Conservation (phyloP, 257 asterid species). For the Solanum virginianum region DNA sequence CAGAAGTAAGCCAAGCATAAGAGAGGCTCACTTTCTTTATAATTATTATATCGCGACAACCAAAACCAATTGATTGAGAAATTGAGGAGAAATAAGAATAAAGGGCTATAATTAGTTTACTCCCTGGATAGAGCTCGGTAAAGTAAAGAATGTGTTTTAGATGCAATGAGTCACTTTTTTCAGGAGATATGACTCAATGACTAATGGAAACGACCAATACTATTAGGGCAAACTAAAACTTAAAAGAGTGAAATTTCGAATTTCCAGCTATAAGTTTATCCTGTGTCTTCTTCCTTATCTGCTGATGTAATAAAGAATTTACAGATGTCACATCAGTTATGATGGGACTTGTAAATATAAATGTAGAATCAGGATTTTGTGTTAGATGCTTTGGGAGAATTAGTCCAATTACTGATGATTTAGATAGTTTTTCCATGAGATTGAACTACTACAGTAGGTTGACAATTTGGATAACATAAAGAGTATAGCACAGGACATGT, state of each 20-base stretch:
- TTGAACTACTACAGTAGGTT: not conserved
- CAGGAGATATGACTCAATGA: not conserved
- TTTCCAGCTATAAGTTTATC: not conserved
- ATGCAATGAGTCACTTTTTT: not conserved
- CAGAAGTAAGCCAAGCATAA: not conserved
- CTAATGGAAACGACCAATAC: not conserved
- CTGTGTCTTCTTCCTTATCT: not conserved
- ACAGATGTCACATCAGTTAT: not conserved
- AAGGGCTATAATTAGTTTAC: not conserved
- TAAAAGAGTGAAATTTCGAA: not conserved
- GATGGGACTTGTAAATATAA: not conserved
- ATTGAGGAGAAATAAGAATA: not conserved
- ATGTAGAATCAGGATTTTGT: not conserved
- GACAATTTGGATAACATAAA: not conserved
- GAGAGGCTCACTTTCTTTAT: not conserved
- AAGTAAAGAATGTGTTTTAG: not conserved
- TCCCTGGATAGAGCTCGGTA: not conserved
- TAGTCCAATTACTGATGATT: not conserved
- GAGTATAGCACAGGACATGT: not conserved
- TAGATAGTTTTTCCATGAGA: not conserved
- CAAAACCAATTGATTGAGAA: not conserved
- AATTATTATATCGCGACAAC: not conserved
- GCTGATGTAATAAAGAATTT: not conserved
- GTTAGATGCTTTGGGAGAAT: not conserved
- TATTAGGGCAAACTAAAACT: not conserved